Conservation (phyloP, 2,329 filamentous ascomycete species). For the Aspergillus proliferans region DNA sequence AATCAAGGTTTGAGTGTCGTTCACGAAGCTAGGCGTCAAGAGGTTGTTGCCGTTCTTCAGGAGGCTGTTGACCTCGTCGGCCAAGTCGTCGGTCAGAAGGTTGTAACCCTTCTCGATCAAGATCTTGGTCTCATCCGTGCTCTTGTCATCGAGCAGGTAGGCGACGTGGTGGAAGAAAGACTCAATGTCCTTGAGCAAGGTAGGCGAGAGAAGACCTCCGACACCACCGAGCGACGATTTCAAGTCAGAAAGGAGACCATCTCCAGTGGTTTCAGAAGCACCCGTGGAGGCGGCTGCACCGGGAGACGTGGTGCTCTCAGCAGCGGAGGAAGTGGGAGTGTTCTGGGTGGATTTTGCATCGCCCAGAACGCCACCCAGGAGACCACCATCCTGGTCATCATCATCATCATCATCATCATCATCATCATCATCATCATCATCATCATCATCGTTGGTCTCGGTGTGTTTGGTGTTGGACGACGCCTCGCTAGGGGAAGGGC, state of each 20-base stretch:
- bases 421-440: slow-evolving; percentile 3
- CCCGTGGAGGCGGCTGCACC: slow-evolving; percentile 1
- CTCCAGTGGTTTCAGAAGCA: slow-evolving; percentile 1
- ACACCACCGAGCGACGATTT: slow-evolving; percentile 30
- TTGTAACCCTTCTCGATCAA: slow-evolving; percentile 19
- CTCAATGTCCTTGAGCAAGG: slow-evolving; percentile 23
- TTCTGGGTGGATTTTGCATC: neutral
- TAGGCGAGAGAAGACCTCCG: slow-evolving; percentile 22
- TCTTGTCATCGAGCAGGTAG: slow-evolving; percentile 27
- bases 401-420: slow-evolving; percentile 1
- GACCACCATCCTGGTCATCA: slow-evolving; percentile 2
- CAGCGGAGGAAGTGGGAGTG: neutral
- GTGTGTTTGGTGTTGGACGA: slow-evolving; percentile 2
- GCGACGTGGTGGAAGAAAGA: slow-evolving; percentile 31
- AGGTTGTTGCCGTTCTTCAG: slow-evolving; percentile 8
- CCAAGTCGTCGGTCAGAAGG: slow-evolving; percentile 9
- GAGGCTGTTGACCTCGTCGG: slow-evolving; percentile 1
- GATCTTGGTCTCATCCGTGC: slow-evolving; percentile 23
- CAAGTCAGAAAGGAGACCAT: slow-evolving; percentile 11
- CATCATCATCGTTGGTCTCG: slow-evolving; percentile 1
- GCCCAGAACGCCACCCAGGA: slow-evolving; percentile 4
- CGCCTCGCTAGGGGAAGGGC: slow-evolving; percentile 1
- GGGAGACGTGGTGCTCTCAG: neutral
- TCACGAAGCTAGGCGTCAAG: slow-evolving; percentile 3
- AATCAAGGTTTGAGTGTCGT: slow-evolving; percentile 1